Percentiles rank a stretch among this genome's conserved stretches.
Conservation (phyloP, 2,329 filamentous ascomycete genomes). For the Ascochyta pisi region DNA sequence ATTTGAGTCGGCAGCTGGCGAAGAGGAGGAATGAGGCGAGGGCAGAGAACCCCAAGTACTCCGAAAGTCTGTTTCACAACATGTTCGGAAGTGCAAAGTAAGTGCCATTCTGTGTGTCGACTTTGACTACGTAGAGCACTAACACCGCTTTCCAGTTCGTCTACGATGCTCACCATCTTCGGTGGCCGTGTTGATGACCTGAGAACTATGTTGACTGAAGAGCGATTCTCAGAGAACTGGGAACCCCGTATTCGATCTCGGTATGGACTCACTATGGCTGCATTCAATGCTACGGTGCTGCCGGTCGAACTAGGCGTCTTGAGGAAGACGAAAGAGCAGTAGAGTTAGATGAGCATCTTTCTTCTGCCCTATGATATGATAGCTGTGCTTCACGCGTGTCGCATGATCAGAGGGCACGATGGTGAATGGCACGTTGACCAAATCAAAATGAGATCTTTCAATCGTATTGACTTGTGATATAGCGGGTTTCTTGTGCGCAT, state of each 20-base stretch:
- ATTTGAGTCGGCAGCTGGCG: constrained; percentile 45
- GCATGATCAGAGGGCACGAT: too few relatives aligned
- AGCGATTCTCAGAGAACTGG: constrained; percentile 52
- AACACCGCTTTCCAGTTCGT: constrained; percentile 36
- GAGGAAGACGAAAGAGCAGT: constrained; percentile 13
- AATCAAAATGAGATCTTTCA: too few relatives aligned
- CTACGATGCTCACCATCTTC: constrained; percentile 54
- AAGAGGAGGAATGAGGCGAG: constrained; percentile 46
- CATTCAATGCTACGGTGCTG: constrained; percentile 51
- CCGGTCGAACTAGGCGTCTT: constrained; percentile 49
- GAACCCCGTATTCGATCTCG: constrained; percentile 48
- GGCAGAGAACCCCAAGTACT: constrained; percentile 47
- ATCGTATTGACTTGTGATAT: too few relatives aligned
- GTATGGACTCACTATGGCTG: constrained; percentile 52
- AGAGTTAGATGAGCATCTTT: not conserved
- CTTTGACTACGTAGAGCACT: not conserved
- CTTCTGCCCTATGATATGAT: too few relatives aligned
- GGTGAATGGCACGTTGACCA: too few relatives aligned
- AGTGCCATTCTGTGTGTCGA: constrained; percentile 3
- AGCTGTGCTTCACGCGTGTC: too few relatives aligned
- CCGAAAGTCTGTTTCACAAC: constrained; percentile 48
- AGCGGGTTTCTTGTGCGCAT: too few relatives aligned
- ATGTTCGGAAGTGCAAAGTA: constrained; percentile 52
- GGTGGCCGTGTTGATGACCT: constrained; percentile 49
- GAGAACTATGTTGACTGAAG: constrained; percentile 50